Evolutionary conservation across 768 basidiomycete genomes (phyloP).

Genomic region (Podaxis mareebaensis): DNA sequence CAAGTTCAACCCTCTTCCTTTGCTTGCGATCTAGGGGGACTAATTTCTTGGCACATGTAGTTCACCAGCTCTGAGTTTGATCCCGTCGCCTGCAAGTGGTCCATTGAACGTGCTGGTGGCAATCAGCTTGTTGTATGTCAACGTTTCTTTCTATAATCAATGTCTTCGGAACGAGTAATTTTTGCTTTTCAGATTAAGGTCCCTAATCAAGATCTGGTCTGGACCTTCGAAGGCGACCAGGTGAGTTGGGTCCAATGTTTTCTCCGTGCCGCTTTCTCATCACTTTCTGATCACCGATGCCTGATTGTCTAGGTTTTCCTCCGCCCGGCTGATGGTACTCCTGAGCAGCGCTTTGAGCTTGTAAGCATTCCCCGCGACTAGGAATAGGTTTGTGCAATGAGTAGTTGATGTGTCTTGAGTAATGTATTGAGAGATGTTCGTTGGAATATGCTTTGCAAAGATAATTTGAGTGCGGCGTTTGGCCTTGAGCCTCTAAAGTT

Average conservation of each 20-base stretch:
- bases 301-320: too few species aligned
- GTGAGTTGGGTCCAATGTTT: background rate
- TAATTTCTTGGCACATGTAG: background rate
- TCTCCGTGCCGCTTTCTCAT: too few species aligned
- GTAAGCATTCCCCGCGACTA: too few species aligned
- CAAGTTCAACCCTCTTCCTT: background rate
- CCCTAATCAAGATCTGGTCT: background rate
- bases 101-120: background rate
- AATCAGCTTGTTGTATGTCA: background rate
- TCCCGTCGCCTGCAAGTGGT: background rate
- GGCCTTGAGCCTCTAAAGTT: too few species aligned
- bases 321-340: too few species aligned
- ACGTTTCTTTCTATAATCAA: background rate
- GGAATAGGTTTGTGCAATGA: too few species aligned
- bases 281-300: too few species aligned
- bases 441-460: too few species aligned
- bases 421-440: too few species aligned
- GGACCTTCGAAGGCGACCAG: background rate
- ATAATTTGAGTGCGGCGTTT: too few species aligned
- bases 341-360: too few species aligned
- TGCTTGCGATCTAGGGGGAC: background rate
- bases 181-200: background rate
- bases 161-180: background rate
- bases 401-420: too few species aligned
- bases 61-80: background rate